Percentiles rank a stretch among this genome's conserved stretches.
These are phyloP conservation scores for Globisporangium perplexum DNA, from an alignment of 352 stramenopile genomes.

Conservation along the genomic window DNA sequence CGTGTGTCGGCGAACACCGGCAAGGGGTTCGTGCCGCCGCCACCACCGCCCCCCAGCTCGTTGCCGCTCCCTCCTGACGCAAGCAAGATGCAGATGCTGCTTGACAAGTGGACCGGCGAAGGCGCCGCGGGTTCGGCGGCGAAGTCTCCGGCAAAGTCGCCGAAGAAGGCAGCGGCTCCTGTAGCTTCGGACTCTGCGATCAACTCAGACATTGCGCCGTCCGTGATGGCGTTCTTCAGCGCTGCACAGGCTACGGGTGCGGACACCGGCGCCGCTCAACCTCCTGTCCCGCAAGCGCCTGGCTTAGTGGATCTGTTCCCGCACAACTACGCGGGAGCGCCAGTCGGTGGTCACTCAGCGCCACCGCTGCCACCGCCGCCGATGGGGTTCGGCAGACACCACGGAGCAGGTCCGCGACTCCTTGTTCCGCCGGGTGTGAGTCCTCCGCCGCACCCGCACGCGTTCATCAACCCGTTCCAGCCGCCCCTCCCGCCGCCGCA, in stretches of 20 bases:
- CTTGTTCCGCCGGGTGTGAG: constrained; percentile 5
- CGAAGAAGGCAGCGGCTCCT: neutral
- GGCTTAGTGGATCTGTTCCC: constrained; percentile 42
- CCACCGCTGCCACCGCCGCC: constrained; percentile 2
- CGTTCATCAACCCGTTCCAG: constrained; percentile 20
- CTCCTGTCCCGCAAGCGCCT: constrained; percentile 3
- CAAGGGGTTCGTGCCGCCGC: neutral
- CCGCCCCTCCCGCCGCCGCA: constrained; percentile 4
- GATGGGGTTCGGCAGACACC: constrained; percentile 1
- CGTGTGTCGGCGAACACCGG: constrained; percentile 8
- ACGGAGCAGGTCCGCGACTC: constrained; percentile 3
- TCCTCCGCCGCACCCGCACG: constrained; percentile 15
- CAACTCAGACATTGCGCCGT: constrained; percentile 4
- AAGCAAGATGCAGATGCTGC: constrained; percentile 46
- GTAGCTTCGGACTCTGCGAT: neutral
- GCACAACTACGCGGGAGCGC: constrained; percentile 29
- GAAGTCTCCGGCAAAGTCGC: constrained; percentile 2
- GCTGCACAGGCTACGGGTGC: constrained; percentile 8
- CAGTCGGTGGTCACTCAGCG: neutral
- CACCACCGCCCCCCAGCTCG: constrained; percentile 9
- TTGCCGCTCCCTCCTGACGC: constrained; percentile 4
- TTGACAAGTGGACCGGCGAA: constrained; percentile 55
- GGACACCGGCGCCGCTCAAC: neutral
- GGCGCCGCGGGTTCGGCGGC: constrained; percentile 15
- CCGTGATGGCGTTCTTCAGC: constrained; percentile 19